These are phyloP conservation scores for Aspergillus sparsus DNA, from an alignment of 495 filamentous ascomycete genomes.

Conservation along the genomic window DNA sequence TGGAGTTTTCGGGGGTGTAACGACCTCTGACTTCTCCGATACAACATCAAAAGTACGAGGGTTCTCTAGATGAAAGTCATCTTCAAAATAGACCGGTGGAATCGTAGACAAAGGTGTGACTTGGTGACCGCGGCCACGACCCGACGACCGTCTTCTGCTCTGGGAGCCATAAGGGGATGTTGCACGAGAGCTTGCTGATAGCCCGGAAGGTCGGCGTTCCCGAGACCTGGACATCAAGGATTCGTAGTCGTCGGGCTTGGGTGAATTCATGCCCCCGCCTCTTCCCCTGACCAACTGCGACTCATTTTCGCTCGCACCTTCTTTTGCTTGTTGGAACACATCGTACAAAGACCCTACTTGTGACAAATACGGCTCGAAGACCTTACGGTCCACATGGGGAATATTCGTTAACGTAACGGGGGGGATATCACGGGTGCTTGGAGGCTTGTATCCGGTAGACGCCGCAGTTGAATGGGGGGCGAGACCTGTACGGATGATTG, in stretches of 20 bases:
- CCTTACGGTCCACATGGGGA: conserved; percentile 72
- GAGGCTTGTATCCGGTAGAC: conserved; percentile 71
- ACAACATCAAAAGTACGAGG: conserved; percentile 96
- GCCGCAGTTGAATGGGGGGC: conserved; percentile 70
- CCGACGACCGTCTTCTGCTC: conserved; percentile 37
- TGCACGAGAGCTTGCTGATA: conserved; percentile 42
- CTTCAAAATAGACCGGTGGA: conserved; percentile 89
- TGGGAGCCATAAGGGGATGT: conserved; percentile 43
- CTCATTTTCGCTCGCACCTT: conserved; percentile 60
- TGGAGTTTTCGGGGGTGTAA: conserved; percentile 62
- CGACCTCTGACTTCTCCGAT: conserved; percentile 91
- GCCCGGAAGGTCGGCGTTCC: conserved; percentile 41
- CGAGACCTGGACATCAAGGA: conserved; percentile 38
- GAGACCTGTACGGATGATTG: conserved; percentile 85
- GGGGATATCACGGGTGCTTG: conserved; percentile 90
- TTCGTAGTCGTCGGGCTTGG: conserved; percentile 40
- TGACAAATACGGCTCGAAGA: conserved; percentile 80
- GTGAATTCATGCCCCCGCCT: conserved; percentile 27
- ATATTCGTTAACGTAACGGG: conserved; percentile 93
- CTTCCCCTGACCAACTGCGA: conserved; percentile 32
- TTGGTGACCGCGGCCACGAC: conserved; percentile 53
- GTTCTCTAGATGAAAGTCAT: conserved; percentile 94
- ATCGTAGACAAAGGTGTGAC: conserved; percentile 89
- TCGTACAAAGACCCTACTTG: conserved; percentile 83
- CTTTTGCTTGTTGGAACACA: conserved; percentile 75